These are phyloP conservation scores for Auriscalpium microsporum DNA, from an alignment of 768 basidiomycete genomes.

Conservation along the genomic window DNA sequence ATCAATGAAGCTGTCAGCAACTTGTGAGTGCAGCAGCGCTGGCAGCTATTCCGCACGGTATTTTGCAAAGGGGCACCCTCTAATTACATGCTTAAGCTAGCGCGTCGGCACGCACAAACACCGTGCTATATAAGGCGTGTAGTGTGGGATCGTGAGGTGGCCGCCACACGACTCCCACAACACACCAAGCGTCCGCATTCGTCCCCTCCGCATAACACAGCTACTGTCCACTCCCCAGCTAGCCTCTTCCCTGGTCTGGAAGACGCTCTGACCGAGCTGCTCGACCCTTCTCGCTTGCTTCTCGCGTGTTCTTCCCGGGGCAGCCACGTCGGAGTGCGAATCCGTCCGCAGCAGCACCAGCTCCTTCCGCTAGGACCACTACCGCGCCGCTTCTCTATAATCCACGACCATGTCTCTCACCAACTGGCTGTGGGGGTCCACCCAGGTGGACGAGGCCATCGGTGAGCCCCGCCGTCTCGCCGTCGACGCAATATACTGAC, in stretches of 20 bases:
- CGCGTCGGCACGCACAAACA: too few relatives aligned
- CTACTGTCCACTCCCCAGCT: neutral
- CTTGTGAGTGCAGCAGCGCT: too few relatives aligned
- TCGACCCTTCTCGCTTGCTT: neutral
- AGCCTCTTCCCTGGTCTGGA: neutral
- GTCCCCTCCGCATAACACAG: neutral
- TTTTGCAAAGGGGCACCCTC: too few relatives aligned
- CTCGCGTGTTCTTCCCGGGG: neutral
- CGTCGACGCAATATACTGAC: neutral
- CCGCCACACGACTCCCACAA: conserved; percentile 1
- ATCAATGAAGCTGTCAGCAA: too few relatives aligned
- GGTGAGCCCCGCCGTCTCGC: conserved; percentile 1
- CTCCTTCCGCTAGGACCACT: neutral
- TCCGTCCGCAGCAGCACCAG: neutral
- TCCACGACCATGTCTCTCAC: conserved; percentile 11
- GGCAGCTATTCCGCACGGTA: too few relatives aligned
- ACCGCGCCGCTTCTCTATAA: neutral
- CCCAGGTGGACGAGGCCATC: conserved; percentile 14
- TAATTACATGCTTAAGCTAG: too few relatives aligned
- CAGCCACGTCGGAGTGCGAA: neutral
- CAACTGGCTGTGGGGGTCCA: conserved; percentile 15
- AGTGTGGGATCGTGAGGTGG: too few relatives aligned
- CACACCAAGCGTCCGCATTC: neutral
- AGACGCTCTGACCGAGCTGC: neutral
- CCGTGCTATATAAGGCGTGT: too few relatives aligned